Conservation (phyloP, 176 grass and related monocot genomes). For the Tillandsia leiboldiana region DNA sequence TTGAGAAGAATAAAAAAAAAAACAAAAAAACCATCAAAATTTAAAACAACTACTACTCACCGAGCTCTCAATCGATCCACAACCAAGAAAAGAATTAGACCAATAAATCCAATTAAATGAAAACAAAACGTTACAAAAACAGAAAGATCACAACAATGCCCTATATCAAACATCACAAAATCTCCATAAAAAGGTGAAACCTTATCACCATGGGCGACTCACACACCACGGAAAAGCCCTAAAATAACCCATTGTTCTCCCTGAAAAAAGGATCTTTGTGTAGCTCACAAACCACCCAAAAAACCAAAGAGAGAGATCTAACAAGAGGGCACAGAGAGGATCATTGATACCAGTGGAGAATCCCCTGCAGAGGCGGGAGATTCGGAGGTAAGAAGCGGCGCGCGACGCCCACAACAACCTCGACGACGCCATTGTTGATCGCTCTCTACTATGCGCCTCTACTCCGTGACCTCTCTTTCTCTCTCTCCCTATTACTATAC, state of each 20-base stretch:
- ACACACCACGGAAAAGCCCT: neutral
- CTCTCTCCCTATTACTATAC: neutral
- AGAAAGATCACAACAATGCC: neutral
- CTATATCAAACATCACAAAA: no score
- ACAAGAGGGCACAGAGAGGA: neutral
- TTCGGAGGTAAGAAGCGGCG: slow-evolving; percentile 77
- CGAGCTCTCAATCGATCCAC: neutral
- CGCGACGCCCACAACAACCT: slow-evolving; percentile 86
- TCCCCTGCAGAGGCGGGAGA: slow-evolving; percentile 67
- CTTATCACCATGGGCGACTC: neutral
- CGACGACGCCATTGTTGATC: slow-evolving; percentile 40
- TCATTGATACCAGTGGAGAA: slow-evolving; percentile 63
- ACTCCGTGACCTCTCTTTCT: slow-evolving; percentile 18
- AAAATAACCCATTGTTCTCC: neutral
- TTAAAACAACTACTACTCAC: neutral
- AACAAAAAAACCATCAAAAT: neutral
- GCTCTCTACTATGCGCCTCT: neutral
- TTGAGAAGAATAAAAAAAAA: neutral
- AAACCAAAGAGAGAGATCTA: neutral
- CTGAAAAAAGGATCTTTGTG: neutral
- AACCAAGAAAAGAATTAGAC: neutral
- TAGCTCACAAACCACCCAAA: neutral
- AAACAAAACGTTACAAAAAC: neutral
- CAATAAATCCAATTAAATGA: neutral
- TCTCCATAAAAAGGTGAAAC: neutral